Evolutionary conservation across 805 yeast genomes (phyloP).

Genomic region (Debaryomyces tyrocola): DNA sequence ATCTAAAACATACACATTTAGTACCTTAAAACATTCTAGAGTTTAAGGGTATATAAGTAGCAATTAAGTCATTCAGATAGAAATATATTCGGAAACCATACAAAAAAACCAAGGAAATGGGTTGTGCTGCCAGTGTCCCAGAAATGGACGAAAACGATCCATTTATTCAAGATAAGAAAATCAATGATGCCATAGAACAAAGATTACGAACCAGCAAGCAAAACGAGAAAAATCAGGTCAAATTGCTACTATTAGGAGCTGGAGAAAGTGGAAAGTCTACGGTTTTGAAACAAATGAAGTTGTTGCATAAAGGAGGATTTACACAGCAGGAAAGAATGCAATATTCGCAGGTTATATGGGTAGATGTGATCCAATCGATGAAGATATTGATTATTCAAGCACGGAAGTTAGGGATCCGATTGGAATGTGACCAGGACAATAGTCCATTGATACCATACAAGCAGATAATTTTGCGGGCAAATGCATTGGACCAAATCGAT

Average conservation of each 20-base stretch:
- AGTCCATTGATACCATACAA: conserved; percentile 48
- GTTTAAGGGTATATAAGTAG: background rate
- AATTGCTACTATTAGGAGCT: conserved; percentile 81
- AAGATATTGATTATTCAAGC: conserved; percentile 74
- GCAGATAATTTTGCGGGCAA: conserved; percentile 52
- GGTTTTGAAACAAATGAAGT: conserved; percentile 82
- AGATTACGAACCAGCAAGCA: conserved; percentile 51
- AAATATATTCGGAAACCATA: background rate
- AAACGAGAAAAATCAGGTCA: conserved; percentile 58
- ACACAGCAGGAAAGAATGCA: conserved; percentile 73
- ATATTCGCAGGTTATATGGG: conserved; percentile 89
- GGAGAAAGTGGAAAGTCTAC: conserved; percentile 96
- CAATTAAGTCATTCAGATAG: too few species aligned
- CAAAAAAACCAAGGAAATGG: conserved; percentile 45
- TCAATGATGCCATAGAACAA: conserved; percentile 67
- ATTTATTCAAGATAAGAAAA: conserved; percentile 50
- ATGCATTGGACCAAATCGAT: conserved; percentile 62
- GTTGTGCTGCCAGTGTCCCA: conserved; percentile 62
- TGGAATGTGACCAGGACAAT: conserved; percentile 61
- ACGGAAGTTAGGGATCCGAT: conserved; percentile 56
- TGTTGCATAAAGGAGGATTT: conserved; percentile 85
- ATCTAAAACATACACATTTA: conserved; percentile 3
- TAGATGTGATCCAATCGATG: conserved; percentile 85
- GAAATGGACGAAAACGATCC: conserved; percentile 48
- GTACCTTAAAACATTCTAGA: background rate